These are phyloP conservation scores for Eutypella sp. DNA, from an alignment of 2,329 filamentous ascomycete species.

Conservation along the genomic window DNA sequence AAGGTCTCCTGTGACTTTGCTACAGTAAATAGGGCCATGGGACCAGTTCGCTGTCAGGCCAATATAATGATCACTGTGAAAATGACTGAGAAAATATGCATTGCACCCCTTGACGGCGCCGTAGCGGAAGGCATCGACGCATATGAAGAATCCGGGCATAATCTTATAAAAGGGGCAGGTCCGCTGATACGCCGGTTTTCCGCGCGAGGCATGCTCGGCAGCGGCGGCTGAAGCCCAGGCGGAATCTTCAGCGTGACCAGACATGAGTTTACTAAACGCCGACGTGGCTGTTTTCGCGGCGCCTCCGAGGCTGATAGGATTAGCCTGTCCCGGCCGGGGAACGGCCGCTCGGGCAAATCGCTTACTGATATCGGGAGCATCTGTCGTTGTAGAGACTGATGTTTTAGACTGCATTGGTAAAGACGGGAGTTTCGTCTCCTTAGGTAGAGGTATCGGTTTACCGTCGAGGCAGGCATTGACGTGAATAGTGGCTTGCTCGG, in stretches of 20 bases:
- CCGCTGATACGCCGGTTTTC: slow-evolving; percentile 79
- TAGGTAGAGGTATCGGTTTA: slow-evolving; percentile 56
- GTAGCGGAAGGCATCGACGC: slow-evolving; percentile 93
- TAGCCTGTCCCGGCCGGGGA: slow-evolving; percentile 73
- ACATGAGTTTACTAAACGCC: slow-evolving; percentile 92
- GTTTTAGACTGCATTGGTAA: slow-evolving; percentile 32
- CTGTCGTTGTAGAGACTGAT: slow-evolving; percentile 24
- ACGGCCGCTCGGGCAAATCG: slow-evolving; percentile 64
- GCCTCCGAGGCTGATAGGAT: slow-evolving; percentile 61
- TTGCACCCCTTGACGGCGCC: slow-evolving; percentile 87
- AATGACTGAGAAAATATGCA: slow-evolving; percentile 95
- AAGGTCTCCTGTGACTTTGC: slow-evolving; percentile 83
- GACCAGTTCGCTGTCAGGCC: slow-evolving; percentile 83
- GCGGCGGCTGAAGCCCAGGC: slow-evolving; percentile 88
- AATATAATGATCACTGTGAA: slow-evolving; percentile 96
- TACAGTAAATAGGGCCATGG: slow-evolving; percentile 96
- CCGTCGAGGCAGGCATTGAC: slow-evolving; percentile 93
- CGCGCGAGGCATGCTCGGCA: slow-evolving; percentile 69
- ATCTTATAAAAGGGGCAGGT: slow-evolving; percentile 99
- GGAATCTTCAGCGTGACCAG: slow-evolving; percentile 79
- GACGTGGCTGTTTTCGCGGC: slow-evolving; percentile 45
- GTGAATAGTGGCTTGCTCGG: slow-evolving; percentile 70
- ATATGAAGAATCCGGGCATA: slow-evolving; percentile 85
- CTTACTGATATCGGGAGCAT: slow-evolving; percentile 41
- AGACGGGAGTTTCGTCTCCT: slow-evolving; percentile 19